These are phyloP conservation scores for Sarocladium brachiariae DNA, from an alignment of 2,329 filamentous ascomycete species.

Conservation along the genomic window DNA sequence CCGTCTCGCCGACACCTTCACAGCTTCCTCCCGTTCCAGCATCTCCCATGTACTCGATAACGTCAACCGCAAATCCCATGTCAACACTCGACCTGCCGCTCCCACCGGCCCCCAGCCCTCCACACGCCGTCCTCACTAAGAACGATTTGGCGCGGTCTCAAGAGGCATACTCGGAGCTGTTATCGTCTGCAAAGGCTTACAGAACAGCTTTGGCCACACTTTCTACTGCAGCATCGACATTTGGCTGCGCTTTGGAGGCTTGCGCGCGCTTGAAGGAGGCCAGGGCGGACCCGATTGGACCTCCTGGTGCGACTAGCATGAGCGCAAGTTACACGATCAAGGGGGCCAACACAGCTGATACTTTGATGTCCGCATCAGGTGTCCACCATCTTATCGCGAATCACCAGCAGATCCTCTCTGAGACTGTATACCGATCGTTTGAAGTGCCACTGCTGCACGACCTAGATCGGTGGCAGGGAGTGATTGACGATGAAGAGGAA, in stretches of 20 bases:
- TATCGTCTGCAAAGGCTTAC: slow-evolving; percentile 57
- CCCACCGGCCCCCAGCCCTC: slow-evolving; percentile 47
- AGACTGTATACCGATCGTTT: slow-evolving; percentile 62
- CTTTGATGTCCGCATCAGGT: slow-evolving; percentile 54
- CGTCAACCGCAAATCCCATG: slow-evolving; percentile 54
- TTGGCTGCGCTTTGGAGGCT: slow-evolving; percentile 58
- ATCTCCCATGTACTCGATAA: slow-evolving; percentile 58
- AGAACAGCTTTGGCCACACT: slow-evolving; percentile 54
- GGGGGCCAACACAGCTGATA: slow-evolving; percentile 55
- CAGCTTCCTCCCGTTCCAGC: slow-evolving; percentile 52
- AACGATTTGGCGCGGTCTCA: slow-evolving; percentile 58
- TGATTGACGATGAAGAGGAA: slow-evolving; percentile 59
- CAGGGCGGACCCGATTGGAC: slow-evolving; percentile 48
- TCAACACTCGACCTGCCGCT: slow-evolving; percentile 53
- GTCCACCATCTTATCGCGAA: slow-evolving; percentile 63
- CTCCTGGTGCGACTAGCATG: slow-evolving; percentile 30
- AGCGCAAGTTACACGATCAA: slow-evolving; percentile 40
- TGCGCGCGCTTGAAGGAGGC: slow-evolving; percentile 64
- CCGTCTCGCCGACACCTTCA: slow-evolving; percentile 46
- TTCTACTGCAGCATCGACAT: slow-evolving; percentile 54
- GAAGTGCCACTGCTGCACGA: slow-evolving; percentile 65
- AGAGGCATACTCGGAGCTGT: slow-evolving; percentile 53
- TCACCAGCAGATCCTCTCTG: slow-evolving; percentile 62
- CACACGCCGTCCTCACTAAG: slow-evolving; percentile 54
- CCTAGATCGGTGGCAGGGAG: slow-evolving; percentile 56